Conservation (phyloP, 2,329 filamentous ascomycete species). For the Exophiala sp. region DNA sequence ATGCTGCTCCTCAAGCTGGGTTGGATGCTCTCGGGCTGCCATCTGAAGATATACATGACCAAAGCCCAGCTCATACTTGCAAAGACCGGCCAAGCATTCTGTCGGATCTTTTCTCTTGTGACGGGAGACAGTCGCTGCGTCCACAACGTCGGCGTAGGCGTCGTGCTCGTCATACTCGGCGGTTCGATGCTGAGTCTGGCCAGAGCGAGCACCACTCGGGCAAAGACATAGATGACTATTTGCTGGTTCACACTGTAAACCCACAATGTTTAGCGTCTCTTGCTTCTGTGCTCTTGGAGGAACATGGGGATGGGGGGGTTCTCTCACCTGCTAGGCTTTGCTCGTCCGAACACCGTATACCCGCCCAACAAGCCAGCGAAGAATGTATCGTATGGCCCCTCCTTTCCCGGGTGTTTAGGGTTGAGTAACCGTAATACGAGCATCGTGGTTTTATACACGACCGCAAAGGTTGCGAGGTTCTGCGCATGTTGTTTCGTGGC, state of each 20-base stretch:
- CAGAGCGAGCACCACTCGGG: conserved; percentile 75
- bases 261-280: conserved; percentile 31
- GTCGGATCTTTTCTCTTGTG: conserved; percentile 45
- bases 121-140: conserved; percentile 31
- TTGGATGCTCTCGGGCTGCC: conserved; percentile 87
- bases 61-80: conserved; percentile 83
- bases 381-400: conserved; percentile 74
- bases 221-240: conserved; percentile 97
- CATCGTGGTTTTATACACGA: conserved; percentile 82
- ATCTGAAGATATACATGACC: conserved; percentile 93
- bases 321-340: conserved; percentile 52
- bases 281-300: background rate
- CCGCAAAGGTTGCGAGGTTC: conserved; percentile 86
- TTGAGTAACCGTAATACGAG: conserved; percentile 60
- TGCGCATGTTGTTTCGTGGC: conserved; percentile 85
- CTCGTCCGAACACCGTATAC: conserved; percentile 86
- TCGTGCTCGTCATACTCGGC: conserved; percentile 32
- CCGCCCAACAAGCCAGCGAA: conserved; percentile 81
- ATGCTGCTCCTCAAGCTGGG: conserved; percentile 88
- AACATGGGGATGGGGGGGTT: too few species aligned
- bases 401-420: conserved; percentile 44
- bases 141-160: conserved; percentile 25
- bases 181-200: conserved; percentile 75
- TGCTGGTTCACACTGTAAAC: conserved; percentile 38
- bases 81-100: conserved; percentile 87